These are phyloP conservation scores for Miscanthus lutarioriparius DNA, from an alignment of 176 grass and related monocot species.

Conservation along the genomic window DNA sequence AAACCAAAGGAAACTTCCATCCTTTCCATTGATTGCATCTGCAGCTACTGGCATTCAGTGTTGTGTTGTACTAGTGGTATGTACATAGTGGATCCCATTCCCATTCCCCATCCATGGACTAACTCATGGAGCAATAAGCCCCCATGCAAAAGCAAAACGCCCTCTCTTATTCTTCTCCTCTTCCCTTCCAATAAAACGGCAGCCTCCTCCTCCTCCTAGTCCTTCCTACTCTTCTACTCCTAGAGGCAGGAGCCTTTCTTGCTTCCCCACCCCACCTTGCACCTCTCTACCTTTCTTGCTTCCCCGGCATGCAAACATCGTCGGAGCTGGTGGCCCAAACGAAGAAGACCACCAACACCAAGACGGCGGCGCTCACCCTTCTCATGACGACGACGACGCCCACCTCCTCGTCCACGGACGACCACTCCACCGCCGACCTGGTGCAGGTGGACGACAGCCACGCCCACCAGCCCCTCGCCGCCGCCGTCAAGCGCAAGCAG, in stretches of 20 bases:
- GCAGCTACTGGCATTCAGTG: neutral
- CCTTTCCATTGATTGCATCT: constrained; percentile 33
- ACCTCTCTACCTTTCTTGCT: constrained; percentile 22
- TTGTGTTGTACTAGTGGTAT: no score
- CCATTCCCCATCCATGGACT: neutral
- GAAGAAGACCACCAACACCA: neutral
- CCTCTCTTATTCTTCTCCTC: neutral
- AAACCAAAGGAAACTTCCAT: constrained; percentile 47
- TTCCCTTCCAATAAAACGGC: neutral
- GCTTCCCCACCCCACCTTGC: no score
- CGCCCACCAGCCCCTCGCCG: constrained; percentile 5
- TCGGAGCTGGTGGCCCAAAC: neutral
- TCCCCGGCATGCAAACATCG: constrained; percentile 18
- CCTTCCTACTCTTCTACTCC: neutral
- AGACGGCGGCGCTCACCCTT: neutral
- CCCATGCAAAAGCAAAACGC: constrained; percentile 33
- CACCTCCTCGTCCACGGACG: constrained; percentile 37
- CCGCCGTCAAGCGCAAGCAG: constrained; percentile 54
- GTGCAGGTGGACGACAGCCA: neutral
- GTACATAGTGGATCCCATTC: neutral
- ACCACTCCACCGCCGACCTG: constrained; percentile 27
- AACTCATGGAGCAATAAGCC: no score
- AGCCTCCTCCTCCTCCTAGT: neutral
- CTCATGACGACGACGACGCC: neutral
- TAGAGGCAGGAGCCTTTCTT: neutral